Conservation (phyloP, 2,329 filamentous ascomycete genomes). For the Nigrospora osmanthi region DNA sequence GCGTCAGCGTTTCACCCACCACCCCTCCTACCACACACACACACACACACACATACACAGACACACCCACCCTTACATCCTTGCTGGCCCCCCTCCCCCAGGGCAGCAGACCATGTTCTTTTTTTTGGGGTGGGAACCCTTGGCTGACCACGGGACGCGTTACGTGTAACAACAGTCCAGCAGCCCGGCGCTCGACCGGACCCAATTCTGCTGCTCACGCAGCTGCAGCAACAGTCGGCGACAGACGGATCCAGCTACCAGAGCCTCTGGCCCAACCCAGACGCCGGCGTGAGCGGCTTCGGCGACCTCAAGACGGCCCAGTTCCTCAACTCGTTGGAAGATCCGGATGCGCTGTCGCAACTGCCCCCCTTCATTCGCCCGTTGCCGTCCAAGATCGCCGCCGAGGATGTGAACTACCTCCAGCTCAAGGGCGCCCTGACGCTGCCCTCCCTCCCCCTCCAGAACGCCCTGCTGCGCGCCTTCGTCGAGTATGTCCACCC, state of each 20-base stretch:
- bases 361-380: conserved; percentile 69
- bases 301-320: conserved; percentile 31
- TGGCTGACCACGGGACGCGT: conserved; percentile 13
- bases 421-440: conserved; percentile 76
- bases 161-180: conserved; percentile 21
- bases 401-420: conserved; percentile 78
- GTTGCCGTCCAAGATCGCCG: conserved; percentile 66
- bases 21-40: too few relatives aligned
- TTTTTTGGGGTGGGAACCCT: too few relatives aligned
- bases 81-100: too few relatives aligned
- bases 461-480: conserved; percentile 72
- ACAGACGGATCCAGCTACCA: conserved; percentile 19
- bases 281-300: conserved; percentile 17
- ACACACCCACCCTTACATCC: too few relatives aligned
- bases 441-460: conserved; percentile 61
- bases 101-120: too few relatives aligned
- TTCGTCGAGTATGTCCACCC: conserved; percentile 90
- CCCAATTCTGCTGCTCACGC: conserved; percentile 22
- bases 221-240: conserved; percentile 12
- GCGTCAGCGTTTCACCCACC: too few relatives aligned
- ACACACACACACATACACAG: too few relatives aligned
- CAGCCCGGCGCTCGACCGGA: conserved; percentile 17
- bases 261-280: conserved; percentile 22
- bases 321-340: conserved; percentile 38
- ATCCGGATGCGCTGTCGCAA: conserved; percentile 38